Base-by-base conservation (phyloP, 2,329 filamentous ascomycete genomes). In the Colletotrichum euphorbiae region DNA sequence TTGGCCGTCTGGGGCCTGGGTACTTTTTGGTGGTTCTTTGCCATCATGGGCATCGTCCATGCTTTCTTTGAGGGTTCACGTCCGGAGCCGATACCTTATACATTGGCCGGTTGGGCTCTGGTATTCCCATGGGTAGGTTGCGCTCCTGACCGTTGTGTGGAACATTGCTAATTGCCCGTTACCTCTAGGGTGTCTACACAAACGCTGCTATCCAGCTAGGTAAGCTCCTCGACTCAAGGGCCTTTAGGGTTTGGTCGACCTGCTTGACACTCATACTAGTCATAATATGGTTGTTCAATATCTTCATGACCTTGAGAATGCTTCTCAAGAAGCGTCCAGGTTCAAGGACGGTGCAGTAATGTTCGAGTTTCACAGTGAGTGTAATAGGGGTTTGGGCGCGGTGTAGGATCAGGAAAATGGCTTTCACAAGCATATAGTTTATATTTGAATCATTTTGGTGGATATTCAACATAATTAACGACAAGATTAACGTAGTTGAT, bases 1-100 rank as follows among this genome's bases (percentile, higher is more conserved):
- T 58, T 83, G 33, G 50, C 81, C 15, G 71, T 74, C n/a, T 81
- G 79, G 76, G 81, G 80, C 0, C 77, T 78, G 51, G 78, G 75
- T 0, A 76, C 78, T 4, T 80, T 82, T 43, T 83, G 80, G 80
- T 80, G 79, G 77, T 67, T 72, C n/a, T 79, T 82, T 65, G 78
- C 79, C 2, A 71, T 80, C 7, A 66, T 78, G 42, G 77, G 77
- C 57, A 78, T 79, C 15, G 1, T 50, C 5, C 31, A 42, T 36
- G 15, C 33, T 6, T 43, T 75, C 6, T 43, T 50, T 73, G 74
- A 71, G 69, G 69, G 13, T 68, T 70, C 0, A 72, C 72, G 12
- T 68, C 62, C 63, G 60, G 71, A 48, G 55, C 54, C 64, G 11
- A 72, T 75, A 6, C 67, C 54, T 1, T 81, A 79, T 61, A 75